A percentile compares a stretch with the other conserved stretches of the same genome.
Evolutionary conservation across 345 rosid species (phyloP).

Genomic region (Rhodamnia argentea): DNA sequence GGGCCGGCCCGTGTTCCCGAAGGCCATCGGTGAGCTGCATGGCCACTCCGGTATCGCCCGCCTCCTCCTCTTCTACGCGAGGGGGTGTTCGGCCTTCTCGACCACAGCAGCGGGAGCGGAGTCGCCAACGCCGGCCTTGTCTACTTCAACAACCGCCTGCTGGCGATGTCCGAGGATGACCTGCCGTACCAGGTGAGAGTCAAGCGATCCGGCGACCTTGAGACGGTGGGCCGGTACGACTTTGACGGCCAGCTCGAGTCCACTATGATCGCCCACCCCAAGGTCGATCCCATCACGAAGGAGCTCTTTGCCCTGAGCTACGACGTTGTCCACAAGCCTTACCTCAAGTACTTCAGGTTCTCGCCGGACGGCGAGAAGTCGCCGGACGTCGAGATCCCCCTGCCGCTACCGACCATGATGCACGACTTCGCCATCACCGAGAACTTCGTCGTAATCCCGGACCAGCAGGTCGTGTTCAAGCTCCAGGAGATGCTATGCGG

Average conservation of each 20-base stretch:
- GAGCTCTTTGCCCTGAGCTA: slow-evolving; percentile 74
- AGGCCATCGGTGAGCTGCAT: slow-evolving; percentile 82
- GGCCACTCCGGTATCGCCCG: slow-evolving; percentile 85
- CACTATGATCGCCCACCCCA: slow-evolving; percentile 91
- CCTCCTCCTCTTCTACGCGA: slow-evolving; percentile 53
- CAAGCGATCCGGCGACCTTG: slow-evolving; percentile 47
- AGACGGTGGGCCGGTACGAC: slow-evolving; percentile 60
- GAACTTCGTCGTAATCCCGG: slow-evolving; percentile 79
- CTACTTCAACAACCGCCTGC: slow-evolving; percentile 62
- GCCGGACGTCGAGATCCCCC: slow-evolving; percentile 69
- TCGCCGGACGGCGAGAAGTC: slow-evolving; percentile 59
- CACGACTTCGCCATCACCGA: slow-evolving; percentile 89
- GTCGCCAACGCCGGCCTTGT: slow-evolving; percentile 93
- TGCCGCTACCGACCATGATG: slow-evolving; percentile 73
- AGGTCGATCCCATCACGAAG: slow-evolving; percentile 56
- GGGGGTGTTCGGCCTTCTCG: slow-evolving; percentile 57
- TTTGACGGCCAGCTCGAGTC: slow-evolving; percentile 48
- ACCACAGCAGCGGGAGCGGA: slow-evolving; percentile 63
- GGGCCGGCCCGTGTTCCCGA: slow-evolving; percentile 70
- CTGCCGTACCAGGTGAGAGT: slow-evolving; percentile 73
- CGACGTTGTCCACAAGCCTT: slow-evolving; percentile 66
- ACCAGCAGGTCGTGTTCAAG: slow-evolving; percentile 87
- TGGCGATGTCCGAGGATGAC: slow-evolving; percentile 94
- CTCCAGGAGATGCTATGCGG: slow-evolving; percentile 76
- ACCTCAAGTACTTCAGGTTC: slow-evolving; percentile 61